Conservation (phyloP, 1,284 basidiomycete genomes). For the Cutaneotrichosporon cavernicola region DNA sequence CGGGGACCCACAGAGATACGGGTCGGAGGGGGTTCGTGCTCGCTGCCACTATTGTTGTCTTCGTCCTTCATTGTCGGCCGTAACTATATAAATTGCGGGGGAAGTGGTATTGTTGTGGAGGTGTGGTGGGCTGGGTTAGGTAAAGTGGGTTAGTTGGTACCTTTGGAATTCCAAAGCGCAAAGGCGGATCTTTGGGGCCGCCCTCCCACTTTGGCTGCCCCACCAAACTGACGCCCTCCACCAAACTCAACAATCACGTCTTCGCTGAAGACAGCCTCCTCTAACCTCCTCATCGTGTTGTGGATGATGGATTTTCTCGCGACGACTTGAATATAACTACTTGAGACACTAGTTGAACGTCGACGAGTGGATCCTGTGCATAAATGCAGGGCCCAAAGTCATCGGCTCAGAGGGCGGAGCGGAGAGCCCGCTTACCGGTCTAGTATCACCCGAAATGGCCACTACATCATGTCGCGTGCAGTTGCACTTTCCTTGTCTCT, state of each 20-base stretch:
- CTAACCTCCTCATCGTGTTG: neutral
- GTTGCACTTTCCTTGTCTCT: neutral
- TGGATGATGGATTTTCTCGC: neutral
- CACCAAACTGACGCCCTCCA: neutral
- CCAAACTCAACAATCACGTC: neutral
- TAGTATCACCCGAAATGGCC: neutral
- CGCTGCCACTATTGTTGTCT: slow-evolving; percentile 6
- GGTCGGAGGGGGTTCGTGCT: slow-evolving; percentile 9
- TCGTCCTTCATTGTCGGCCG: slow-evolving; percentile 9
- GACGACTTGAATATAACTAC: neutral
- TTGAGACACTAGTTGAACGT: neutral
- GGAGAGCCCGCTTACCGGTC: neutral
- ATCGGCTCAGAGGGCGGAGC: neutral
- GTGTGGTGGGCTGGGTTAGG: neutral
- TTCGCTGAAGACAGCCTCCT: neutral
- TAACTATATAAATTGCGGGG: neutral
- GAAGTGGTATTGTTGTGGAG: neutral
- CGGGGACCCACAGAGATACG: slow-evolving; percentile 8
- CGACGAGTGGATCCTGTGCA: neutral
- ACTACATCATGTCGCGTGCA: neutral
- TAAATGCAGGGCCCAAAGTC: neutral
- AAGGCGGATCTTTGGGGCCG: slow-evolving; percentile 1
- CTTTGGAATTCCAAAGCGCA: neutral
- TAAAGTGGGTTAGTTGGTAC: neutral
- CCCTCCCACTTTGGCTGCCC: neutral